Evolutionary conservation across 108 stramenopile species (phyloP), one percentile per base, ranked within the genome.

Genomic region (Nitzschia sp.): DNA sequence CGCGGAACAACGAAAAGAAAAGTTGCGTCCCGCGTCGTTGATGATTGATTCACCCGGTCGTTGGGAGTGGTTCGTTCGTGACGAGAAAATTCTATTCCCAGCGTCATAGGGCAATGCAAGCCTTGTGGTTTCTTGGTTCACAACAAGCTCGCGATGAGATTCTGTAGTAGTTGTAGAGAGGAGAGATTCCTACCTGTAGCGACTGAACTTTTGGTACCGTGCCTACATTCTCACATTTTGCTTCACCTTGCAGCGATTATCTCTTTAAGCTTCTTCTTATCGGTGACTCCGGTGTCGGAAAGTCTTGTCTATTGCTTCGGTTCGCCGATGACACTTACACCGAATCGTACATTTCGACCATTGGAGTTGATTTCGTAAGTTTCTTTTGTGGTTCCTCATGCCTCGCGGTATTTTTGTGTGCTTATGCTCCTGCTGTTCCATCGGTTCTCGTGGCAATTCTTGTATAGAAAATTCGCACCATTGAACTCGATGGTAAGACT

Each of bases 301-400:
- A 99, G 82, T 97, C 96, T 8, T 98, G 97, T 78, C 84, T 99
- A 62, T 81, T 99, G 60, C 86, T 99, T 35, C 92, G 98, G 66
- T 99, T 99, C 72, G 98, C 98, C 18, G 94, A 99, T 67, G 97
- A 99, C 77, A 97, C 97, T 54, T 99, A 97, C 85, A 99, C 97
- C 19, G 97, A 97, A 66, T 96, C 95, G 36, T 99, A 98, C 80
- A 98, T 98, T 76, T 98, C 97, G 57, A 99, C 98, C 66, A 98
- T 99, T 82, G 98, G 98, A 57, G 98, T 99, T 60, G 97, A 99
- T 71, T 99, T 98, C 68, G 95, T 95, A 82, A 97, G 95, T 89
- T 19, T 49, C 9, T 30, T 2, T 18, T 30, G 13, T 18, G n/a
- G 9, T 2, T 23, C 19, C 24, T 30, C 5, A 27, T 36, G 8